A percentile compares a stretch with the other conserved stretches of the same genome.
phyloP scores from a whole-genome alignment of 306 rosid species.

The Casuarina glauca region DNA sequence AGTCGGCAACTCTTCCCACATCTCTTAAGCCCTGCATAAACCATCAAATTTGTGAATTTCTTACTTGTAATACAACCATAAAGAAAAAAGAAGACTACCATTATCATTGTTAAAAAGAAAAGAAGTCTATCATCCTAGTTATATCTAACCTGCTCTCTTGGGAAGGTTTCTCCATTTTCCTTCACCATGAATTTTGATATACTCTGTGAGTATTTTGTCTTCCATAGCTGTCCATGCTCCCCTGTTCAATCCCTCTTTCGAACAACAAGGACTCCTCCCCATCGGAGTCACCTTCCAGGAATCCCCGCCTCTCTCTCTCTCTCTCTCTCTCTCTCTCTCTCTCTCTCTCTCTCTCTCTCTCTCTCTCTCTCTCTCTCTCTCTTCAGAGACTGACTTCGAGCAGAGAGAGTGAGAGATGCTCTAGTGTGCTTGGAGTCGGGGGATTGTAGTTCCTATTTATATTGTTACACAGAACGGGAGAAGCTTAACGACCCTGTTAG shows the following conservation, averaged over 20 bases:
- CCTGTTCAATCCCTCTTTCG: slow-evolving; percentile 42
- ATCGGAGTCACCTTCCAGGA: slow-evolving; percentile 4
- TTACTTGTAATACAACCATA: too few species aligned
- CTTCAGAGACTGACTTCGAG: neutral
- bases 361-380: slow-evolving; percentile 4
- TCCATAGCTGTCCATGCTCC: slow-evolving; percentile 56
- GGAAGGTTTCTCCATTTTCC: slow-evolving; percentile 60
- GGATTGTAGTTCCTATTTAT: neutral
- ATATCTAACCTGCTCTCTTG: slow-evolving; percentile 43
- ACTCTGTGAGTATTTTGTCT: slow-evolving; percentile 36
- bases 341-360: neutral
- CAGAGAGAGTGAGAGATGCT: neutral
- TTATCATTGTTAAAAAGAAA: neutral
- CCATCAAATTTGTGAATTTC: neutral
- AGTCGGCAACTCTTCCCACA: slow-evolving; percentile 54
- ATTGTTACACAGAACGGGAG: neutral
- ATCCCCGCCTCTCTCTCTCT: too few species aligned
- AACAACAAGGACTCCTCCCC: slow-evolving; percentile 55
- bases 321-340: too few species aligned
- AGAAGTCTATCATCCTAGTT: too few species aligned
- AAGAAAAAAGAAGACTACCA: too few species aligned
- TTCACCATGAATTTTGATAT: slow-evolving; percentile 40
- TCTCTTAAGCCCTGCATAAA: slow-evolving; percentile 40
- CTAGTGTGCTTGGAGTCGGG: neutral
- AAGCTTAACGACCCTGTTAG: neutral